Evolutionary conservation across 176 grass and related monocot genomes (phyloP), one percentile per base, ranked within the genome.

Genomic region (Oryza meyeriana): DNA sequence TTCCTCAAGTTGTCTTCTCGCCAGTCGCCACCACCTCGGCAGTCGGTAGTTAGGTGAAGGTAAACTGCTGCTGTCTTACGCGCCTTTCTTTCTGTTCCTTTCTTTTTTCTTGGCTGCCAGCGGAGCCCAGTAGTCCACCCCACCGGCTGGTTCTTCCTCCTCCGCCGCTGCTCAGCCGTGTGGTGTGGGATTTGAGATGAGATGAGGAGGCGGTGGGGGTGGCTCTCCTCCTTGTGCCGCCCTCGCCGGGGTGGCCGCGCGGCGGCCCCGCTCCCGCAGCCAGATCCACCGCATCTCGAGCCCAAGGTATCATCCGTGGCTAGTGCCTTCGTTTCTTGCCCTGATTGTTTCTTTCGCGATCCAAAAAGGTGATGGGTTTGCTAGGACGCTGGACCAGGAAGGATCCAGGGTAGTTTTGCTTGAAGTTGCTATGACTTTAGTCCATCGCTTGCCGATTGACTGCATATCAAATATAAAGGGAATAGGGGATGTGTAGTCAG

Each of bases 131-230:
- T 81, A 70, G 9, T 16, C 65, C 74, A 33, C 27, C 27, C 33
- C 66, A 12, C 57, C 42, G 64, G 52, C 40, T 10, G 45, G 57
- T 59, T 74, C 69, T 59, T 12, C 8, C 55, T 25, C 22, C 40
- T 0, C 50, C 13, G 40, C 39, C 73, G 64, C 47, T 24, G 63
- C 33, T 28, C 42, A 8, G 7, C 18, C 8, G 14, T 18, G 59
- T 26, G 69, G 38, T 42, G 40, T 12, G 40, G 4, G 71, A 11
- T 11, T 62, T 32, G 22, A 10, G 77, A 85, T 71, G 77, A 76
- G 55, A 81, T 85, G 87, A 77, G 72, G 64, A 61, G 33, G 71
- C 82, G 77, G 52, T 89, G 82, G 64, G 64, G 89, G 38, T 90
- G 84, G 62, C 32, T 86, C 17, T 80, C 76, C 14, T 83, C 70